phyloP scores from a whole-genome alignment of 805 yeast species.

The Nakazawaea populi region DNA sequence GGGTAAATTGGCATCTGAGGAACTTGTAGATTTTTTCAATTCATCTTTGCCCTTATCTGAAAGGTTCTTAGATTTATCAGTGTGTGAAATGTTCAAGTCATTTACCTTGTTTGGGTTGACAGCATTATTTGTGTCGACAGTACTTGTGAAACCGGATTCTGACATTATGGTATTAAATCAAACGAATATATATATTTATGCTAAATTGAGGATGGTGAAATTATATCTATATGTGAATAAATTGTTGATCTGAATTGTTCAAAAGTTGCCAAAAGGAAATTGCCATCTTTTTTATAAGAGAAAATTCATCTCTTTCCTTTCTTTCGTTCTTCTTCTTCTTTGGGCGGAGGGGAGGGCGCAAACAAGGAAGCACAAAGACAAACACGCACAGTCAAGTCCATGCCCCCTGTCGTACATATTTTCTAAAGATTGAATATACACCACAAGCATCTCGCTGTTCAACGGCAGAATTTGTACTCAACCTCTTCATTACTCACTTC shows the following conservation, averaged over 20 bases:
- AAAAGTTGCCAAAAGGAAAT: neutral
- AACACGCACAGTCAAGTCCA: too few species aligned
- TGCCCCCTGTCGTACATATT: too few species aligned
- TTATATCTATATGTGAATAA: too few species aligned
- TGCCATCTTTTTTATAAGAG: neutral
- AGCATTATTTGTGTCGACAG: constrained; percentile 10
- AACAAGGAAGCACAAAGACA: too few species aligned
- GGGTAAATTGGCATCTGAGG: neutral
- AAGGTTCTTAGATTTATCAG: neutral
- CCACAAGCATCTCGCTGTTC: too few species aligned
- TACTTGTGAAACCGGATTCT: constrained; percentile 6
- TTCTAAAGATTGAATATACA: too few species aligned
- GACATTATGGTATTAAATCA: constrained; percentile 1
- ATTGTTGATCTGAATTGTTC: too few species aligned
- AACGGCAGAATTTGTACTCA: too few species aligned
- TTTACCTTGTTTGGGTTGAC: constrained; percentile 3
- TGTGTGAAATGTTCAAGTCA: constrained; percentile 6
- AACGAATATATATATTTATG: too few species aligned
- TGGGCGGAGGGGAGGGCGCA: too few species aligned
- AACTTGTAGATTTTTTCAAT: neutral
- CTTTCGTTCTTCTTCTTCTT: neutral
- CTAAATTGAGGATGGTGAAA: too few species aligned
- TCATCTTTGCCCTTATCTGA: neutral
- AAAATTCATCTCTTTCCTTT: neutral
- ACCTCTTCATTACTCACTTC: too few species aligned